Evolutionary conservation across 2,329 filamentous ascomycete species (phyloP), one percentile per base, ranked within the genome.

Genomic region (Dactylellina cionopaga): DNA sequence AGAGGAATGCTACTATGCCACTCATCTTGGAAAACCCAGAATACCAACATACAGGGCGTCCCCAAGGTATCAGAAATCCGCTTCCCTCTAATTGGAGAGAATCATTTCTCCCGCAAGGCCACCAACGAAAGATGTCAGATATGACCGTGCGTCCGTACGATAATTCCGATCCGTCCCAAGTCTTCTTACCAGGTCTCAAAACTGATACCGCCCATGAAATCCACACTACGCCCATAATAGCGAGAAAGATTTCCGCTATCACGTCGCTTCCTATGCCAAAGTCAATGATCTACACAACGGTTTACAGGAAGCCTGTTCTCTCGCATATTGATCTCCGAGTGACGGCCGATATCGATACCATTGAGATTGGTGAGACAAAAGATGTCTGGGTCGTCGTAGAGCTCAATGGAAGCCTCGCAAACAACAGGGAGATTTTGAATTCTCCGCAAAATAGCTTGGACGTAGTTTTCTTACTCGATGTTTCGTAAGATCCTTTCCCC

Each of bases 331-430:
- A 72, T 27, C 13, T 72, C 2, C 59, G 52, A 47, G 51, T 64
- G 17, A 54, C 44, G 2, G 59, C 51, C 5, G 66, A 64, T 13
- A 52, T 59, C 7, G 59, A 72, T 27, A 41, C 43, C 5, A 64
- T 65, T 19, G 59, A 64, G 4, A 25, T 59, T 29, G 54, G 41
- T 15, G 52, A 64, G 17, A 52, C 15, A 5, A 55, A 43, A 13
- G 59, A 72, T 27, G 37, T 65, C 9, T 72, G 66, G 66, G 58
- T 54, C 6, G 66, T 55, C 35, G 22, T 72, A 25, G 66, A 72
- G 29, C 41, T 72, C 5, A 58, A 52, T 31, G 66, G 59, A 11
- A 72, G 66, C 19, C 22, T 72, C 11, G 49, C 55, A 3, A 70
- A 70, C 33, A 72, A 72, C 22, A 19, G 47, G n/a, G 66, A 72